Base-by-base conservation (phyloP, 805 yeast genomes). In the Yamadazyma endophytica region DNA sequence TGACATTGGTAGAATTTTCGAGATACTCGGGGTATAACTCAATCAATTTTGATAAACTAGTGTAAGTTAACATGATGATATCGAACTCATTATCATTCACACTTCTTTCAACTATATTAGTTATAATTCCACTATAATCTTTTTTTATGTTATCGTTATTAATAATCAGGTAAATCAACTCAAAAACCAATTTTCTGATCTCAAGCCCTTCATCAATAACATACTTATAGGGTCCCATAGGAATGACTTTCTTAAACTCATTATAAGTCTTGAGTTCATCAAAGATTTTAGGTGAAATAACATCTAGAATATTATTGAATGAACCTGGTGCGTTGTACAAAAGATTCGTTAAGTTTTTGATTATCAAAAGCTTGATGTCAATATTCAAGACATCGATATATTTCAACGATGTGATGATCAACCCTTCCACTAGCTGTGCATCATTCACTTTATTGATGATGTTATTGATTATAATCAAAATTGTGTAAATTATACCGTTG, bases 181-280 rank as follows among this genome's bases (percentile, higher is more conserved):
- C 95, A 52, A 79, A 82, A 5, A 83, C 67, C 22, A 82, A 70
- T 49, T 82, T 82, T 32, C 95, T 68, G 36, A 77, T 73, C 37
- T 78, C 86, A 23, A 83, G 62, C 0, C 88, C 92, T 42, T 79
- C 81, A 46, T 86, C 96, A 23, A 84, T 73, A 39, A 78, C 77
- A 50, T 84, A 89, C 49, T 83, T 84, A 64, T 82, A 85, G 0
- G 95, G 94, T 2, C 96, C 96, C 75, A 87, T 84, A 28, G 80
- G 82, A 20, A 86, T 79, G 13, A 69, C 61, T 33, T 78, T 78
- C 26, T 81, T 73, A 45, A 75, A 78, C 35, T 73, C 71, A 19
- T 68, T 71, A 41, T 72, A 73, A 1, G 79, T 65, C 9, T 56
- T 57, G 27, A 83, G 64, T 47, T 82, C 86, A 4, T 55, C 58